phyloP scores from a whole-genome alignment of 352 stramenopile genomes.

The Hyaloperonospora brassicae region DNA sequence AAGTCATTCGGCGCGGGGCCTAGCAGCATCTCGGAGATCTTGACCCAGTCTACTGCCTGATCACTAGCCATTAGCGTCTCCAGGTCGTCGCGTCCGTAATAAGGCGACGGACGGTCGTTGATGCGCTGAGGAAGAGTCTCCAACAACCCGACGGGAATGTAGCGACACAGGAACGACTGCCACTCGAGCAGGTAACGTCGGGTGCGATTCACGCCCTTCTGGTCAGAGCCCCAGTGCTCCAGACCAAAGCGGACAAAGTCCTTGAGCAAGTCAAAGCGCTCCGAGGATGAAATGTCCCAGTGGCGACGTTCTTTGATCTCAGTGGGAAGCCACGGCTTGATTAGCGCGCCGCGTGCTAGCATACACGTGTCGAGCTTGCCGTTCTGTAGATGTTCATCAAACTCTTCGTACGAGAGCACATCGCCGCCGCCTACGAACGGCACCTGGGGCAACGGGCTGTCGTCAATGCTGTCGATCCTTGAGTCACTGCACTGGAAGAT shows the following conservation, averaged over 20 bases:
- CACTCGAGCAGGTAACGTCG: constrained; percentile 98
- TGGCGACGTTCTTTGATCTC: constrained; percentile 98
- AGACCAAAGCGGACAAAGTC: constrained; percentile 96
- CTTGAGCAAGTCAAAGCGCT: constrained; percentile 95
- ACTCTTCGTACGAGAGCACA: constrained; percentile 81
- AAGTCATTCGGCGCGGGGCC: constrained; percentile 89
- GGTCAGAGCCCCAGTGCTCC: constrained; percentile 98
- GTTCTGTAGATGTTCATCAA: constrained; percentile 74
- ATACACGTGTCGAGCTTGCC: constrained; percentile 86
- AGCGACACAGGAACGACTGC: constrained; percentile 96
- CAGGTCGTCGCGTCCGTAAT: constrained; percentile 92
- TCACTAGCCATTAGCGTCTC: constrained; percentile 96
- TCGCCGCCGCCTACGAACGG: constrained; percentile 91
- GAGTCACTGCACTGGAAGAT: constrained; percentile 86
- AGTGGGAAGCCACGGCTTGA: constrained; percentile 98
- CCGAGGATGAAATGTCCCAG: constrained; percentile 94
- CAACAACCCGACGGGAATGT: constrained; percentile 96
- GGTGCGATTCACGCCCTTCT: constrained; percentile 97
- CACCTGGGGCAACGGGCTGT: constrained; percentile 28
- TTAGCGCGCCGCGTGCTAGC: constrained; percentile 90
- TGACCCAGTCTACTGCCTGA: constrained; percentile 96
- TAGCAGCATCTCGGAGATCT: constrained; percentile 98
- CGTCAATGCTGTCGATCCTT: constrained; percentile 16
- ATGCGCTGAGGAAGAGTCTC: constrained; percentile 94
- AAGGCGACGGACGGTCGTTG: constrained; percentile 92